Evolutionary conservation across 441 rosid genomes (phyloP).

Genomic region (Erodium moschatum): DNA sequence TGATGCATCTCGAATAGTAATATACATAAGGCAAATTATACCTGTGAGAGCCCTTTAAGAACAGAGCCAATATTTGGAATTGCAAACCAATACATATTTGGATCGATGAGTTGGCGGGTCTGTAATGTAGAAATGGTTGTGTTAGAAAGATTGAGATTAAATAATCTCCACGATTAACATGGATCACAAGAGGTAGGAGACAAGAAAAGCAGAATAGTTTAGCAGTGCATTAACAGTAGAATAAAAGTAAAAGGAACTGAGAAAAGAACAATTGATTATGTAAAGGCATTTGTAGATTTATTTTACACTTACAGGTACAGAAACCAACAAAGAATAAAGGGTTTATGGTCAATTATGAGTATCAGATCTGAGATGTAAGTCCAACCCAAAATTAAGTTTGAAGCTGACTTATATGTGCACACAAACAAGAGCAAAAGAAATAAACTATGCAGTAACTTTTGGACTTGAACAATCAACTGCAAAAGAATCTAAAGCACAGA

Average conservation of each 20-base stretch:
- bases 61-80: constrained; percentile 73
- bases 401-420: background rate
- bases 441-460: background rate
- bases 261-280: background rate
- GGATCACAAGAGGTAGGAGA: no score
- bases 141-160: no score
- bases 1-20: background rate
- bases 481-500: no score
- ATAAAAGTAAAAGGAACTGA: background rate
- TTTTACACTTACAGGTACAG: background rate
- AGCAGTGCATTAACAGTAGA: background rate
- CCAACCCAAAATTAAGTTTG: background rate
- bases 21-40: constrained; percentile 19
- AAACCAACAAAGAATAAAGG: background rate
- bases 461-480: background rate
- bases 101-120: constrained; percentile 84
- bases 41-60: constrained; percentile 85
- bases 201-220: no score
- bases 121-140: constrained; percentile 17
- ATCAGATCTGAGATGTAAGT: background rate
- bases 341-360: background rate
- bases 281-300: no score
- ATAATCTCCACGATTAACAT: background rate
- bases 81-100: constrained; percentile 85
- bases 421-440: constrained; percentile 3